These are phyloP conservation scores for Guadua angustifolia DNA, from an alignment of 176 grass and related monocot species.

Conservation along the genomic window DNA sequence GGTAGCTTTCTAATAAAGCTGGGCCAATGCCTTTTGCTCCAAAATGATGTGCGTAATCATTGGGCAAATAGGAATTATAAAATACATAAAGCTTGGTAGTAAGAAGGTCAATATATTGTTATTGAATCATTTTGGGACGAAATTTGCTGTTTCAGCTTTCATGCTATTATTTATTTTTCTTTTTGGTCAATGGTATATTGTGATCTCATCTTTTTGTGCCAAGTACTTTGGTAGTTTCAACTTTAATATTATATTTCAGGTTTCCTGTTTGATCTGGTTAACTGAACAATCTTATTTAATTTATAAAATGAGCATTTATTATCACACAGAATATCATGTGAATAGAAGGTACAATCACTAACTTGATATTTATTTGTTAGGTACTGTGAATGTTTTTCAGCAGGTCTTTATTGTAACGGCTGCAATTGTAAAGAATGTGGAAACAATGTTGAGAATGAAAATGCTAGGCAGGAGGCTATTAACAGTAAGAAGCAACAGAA, in stretches of 20 bases:
- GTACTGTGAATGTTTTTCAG: conserved; percentile 84
- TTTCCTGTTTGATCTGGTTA: conserved; percentile 21
- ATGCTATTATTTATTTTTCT: conserved; percentile 20
- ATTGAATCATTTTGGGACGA: not conserved
- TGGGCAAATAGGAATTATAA: conserved; percentile 13
- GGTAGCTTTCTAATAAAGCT: conserved; percentile 6
- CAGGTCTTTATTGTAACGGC: conserved; percentile 69
- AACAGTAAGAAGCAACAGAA: conserved; percentile 63
- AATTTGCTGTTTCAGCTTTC: conserved; percentile 3
- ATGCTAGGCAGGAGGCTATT: conserved; percentile 60
- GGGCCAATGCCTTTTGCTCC: not conserved
- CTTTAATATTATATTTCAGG: conserved; percentile 2
- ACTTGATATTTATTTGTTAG: conserved; percentile 53
- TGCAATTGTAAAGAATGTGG: conserved; percentile 79
- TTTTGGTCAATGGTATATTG: not conserved
- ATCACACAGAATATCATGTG: conserved; percentile 3
- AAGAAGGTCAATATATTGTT: conserved; percentile 21
- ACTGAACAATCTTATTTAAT: conserved; percentile 6
- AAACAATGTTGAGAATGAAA: conserved; percentile 74
- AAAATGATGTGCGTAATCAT: conserved; percentile 30
- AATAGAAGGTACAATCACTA: conserved; percentile 42
- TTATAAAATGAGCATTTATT: conserved; percentile 40
- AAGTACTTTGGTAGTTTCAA: conserved; percentile 24
- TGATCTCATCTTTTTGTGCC: conserved; percentile 25
- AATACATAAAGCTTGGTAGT: conserved; percentile 17